Base-by-base conservation (phyloP, 129 eudicot species). In the Mikania micrantha region DNA sequence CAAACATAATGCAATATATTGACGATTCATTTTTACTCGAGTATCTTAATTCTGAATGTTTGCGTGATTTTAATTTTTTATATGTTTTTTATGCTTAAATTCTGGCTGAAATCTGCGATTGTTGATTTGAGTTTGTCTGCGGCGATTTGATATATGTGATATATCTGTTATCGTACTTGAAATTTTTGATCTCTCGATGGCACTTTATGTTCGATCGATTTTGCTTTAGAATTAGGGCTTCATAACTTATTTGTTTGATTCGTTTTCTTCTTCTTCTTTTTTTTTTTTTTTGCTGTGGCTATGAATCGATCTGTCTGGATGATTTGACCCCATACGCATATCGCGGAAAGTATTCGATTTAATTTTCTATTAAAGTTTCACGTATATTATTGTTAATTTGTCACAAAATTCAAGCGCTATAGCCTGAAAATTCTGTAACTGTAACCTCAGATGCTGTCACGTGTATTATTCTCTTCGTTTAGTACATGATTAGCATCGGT, bases 181-280 rank as follows among this genome's bases (percentile, higher is more conserved):
- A 34, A n/a, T n/a, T 36, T 36, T 0, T 20, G 11, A 25, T 50
- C 42, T 28, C 28, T 60, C 24, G 29, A 28, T 50, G 21, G 41
- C 34, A 17, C 5, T 36, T 36, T 8, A 28, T 50, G 44, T 53
- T 74, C 19, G 72, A 54, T 53, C 65, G 72, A 41, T 64, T 74
- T 0, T 19, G 36, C 28, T 52, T 17, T 16, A 17, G 16, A 73
- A 4, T 73, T 73, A 73, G 78, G 78, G 65, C 22, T 73, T 64
- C 7, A 29, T 19, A 74, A 54, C 22, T 25, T 24, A 10, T 42
- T 54, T 54, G 60, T 29, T 54, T 22, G 36, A 54, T 16, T 34
- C 13, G 67, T 29, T 52, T 28, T 38, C 36, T 32, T 25, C n/a
- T n/a, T n/a, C n/a, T 16, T 34, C 13, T 58, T 29, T 52, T 28